These are phyloP conservation scores for Lasiodiplodia hormozganensis DNA, from an alignment of 2,329 filamentous ascomycete genomes.

Conservation along the genomic window DNA sequence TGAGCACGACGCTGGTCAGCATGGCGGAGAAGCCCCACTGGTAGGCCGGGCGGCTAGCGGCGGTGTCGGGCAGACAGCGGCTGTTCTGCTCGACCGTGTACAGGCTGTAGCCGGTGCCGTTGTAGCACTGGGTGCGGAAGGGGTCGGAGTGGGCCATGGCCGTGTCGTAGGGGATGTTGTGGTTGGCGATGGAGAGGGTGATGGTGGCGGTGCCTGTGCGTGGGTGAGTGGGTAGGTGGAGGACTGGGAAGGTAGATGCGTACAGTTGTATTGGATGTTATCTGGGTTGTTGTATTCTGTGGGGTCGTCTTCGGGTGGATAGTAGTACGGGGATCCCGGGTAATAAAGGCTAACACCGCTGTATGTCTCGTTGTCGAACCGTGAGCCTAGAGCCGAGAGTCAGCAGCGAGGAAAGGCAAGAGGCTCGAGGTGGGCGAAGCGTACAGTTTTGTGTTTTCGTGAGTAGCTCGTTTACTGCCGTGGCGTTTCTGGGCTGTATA, in stretches of 20 bases:
- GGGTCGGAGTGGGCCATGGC: conserved; percentile 32
- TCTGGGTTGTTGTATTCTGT: not conserved
- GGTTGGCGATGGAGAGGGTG: conserved; percentile 29
- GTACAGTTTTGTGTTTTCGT: not conserved
- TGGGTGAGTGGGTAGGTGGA: not conserved
- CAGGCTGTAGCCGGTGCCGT: not conserved
- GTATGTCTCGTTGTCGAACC: conserved; percentile 15
- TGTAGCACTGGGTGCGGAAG: conserved; percentile 1
- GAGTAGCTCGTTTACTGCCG: too few species aligned
- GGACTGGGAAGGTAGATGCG: too few species aligned
- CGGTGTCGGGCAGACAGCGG: conserved; percentile 41
- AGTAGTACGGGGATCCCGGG: not conserved
- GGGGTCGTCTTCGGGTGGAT: not conserved
- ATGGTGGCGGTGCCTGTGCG: conserved; percentile 33
- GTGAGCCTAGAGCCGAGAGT: not conserved
- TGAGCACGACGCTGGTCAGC: conserved; percentile 41
- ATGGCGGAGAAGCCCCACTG: conserved; percentile 49
- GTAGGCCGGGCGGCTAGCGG: conserved; percentile 35
- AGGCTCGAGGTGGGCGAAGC: not conserved
- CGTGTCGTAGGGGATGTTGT: not conserved
- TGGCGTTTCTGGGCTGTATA: not conserved
- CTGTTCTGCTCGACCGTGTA: conserved; percentile 29
- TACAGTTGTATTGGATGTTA: not conserved
- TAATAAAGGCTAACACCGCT: not conserved
- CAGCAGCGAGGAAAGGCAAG: not conserved